Percentiles rank a stretch among this genome's conserved stretches.
phyloP scores from a whole-genome alignment of 176 grass and related monocot genomes.

The Tillandsia leiboldiana region DNA sequence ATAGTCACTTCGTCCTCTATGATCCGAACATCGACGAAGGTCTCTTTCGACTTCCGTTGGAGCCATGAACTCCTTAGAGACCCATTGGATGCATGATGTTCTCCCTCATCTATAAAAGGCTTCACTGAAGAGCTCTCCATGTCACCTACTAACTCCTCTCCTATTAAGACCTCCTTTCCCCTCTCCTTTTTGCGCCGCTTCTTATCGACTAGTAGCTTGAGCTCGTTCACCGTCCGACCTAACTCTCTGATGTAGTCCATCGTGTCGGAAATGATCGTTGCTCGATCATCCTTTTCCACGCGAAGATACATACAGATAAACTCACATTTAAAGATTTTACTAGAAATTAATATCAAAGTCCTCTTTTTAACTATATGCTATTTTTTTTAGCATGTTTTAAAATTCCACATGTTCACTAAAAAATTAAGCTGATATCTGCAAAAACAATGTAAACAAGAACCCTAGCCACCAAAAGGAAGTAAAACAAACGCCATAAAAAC shows the following conservation, averaged over 20 bases:
- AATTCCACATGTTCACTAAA: too few species aligned
- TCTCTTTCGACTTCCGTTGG: constrained; percentile 71
- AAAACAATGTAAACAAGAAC: too few species aligned
- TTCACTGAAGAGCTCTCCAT: constrained; percentile 28
- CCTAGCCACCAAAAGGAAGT: too few species aligned
- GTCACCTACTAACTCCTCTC: not conserved
- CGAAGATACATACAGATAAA: not conserved
- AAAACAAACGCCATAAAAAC: too few species aligned
- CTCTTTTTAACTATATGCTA: too few species aligned
- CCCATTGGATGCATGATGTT: not conserved
- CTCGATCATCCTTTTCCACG: constrained; percentile 38
- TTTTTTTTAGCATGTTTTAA: too few species aligned
- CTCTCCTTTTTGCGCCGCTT: constrained; percentile 36
- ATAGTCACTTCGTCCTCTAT: constrained; percentile 95
- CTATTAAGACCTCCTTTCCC: constrained; percentile 16
- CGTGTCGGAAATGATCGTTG: constrained; percentile 55
- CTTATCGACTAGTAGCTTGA: constrained; percentile 59
- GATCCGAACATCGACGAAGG: constrained; percentile 82
- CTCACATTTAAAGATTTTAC: not conserved
- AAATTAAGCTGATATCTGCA: too few species aligned
- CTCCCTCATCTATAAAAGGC: not conserved
- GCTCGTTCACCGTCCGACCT: constrained; percentile 57
- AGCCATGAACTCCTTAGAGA: constrained; percentile 77
- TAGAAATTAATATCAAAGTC: too few species aligned
- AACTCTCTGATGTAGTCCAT: constrained; percentile 80